Conservation (phyloP, 2,329 filamentous ascomycete genomes). For the Ceratocystis smalleyi region DNA sequence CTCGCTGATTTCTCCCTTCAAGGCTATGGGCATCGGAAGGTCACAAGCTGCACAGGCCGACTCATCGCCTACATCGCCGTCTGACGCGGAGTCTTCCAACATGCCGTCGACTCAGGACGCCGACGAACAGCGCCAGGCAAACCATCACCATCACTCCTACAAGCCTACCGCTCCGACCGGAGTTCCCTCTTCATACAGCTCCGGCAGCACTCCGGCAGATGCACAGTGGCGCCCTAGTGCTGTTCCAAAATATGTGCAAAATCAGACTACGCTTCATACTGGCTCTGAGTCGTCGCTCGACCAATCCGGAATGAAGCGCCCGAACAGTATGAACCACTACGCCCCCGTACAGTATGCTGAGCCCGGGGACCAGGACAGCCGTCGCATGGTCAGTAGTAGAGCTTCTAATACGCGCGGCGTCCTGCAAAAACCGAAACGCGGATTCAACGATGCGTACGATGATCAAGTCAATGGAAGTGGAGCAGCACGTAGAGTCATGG, state of each 20-base stretch:
- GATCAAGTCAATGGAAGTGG: conserved; percentile 59
- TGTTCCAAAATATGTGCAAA: conserved; percentile 32
- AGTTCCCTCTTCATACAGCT: conserved; percentile 4
- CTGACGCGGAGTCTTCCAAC: conserved; percentile 36
- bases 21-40: conserved; percentile 45
- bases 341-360: conserved; percentile 28
- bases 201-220: not conserved
- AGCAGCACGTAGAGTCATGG: conserved; percentile 86
- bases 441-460: conserved; percentile 76
- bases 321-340: conserved; percentile 28
- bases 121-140: not conserved
- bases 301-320: conserved; percentile 16
- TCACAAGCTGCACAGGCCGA: not conserved
- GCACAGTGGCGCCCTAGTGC: conserved; percentile 23
- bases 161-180: conserved; percentile 16
- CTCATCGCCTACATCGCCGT: conserved; percentile 32
- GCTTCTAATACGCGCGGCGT: conserved; percentile 32
- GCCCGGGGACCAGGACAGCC: conserved; percentile 27
- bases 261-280: conserved; percentile 32
- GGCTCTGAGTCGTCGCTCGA: conserved; percentile 42
- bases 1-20: conserved; percentile 48
- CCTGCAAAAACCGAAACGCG: conserved; percentile 67
- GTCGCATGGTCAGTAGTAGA: conserved; percentile 24
- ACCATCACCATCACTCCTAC: not conserved
- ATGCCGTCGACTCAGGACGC: conserved; percentile 37